phyloP scores from a whole-genome alignment of 257 asterid species.

The Lycium barbarum region DNA sequence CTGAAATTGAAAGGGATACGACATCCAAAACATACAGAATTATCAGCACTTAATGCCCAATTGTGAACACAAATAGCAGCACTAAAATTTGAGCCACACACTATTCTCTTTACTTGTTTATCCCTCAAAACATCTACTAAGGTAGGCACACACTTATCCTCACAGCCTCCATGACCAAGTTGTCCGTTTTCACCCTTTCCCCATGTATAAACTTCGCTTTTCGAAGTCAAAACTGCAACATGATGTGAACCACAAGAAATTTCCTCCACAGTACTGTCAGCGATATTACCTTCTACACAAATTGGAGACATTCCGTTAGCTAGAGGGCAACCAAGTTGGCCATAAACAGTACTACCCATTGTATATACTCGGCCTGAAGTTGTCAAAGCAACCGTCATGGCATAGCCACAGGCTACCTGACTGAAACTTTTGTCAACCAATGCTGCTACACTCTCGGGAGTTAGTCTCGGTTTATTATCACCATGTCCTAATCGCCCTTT shows the following conservation, averaged over 20 bases:
- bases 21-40: conserved; percentile 76
- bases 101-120: conserved; percentile 72
- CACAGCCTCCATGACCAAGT: conserved; percentile 76
- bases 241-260: conserved; percentile 87
- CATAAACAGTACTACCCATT: conserved; percentile 62
- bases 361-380: conserved; percentile 73
- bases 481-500: conserved; percentile 76
- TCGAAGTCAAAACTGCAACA: conserved; percentile 71
- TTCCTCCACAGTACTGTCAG: conserved; percentile 65
- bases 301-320: conserved; percentile 55
- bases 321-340: conserved; percentile 47
- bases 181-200: conserved; percentile 86
- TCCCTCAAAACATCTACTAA: conserved; percentile 69
- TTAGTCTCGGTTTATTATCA: conserved; percentile 50
- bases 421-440: conserved; percentile 49
- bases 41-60: conserved; percentile 72
- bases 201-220: conserved; percentile 86
- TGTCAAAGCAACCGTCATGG: conserved; percentile 65
- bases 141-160: conserved; percentile 62
- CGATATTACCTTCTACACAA: conserved; percentile 54
- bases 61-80: conserved; percentile 82
- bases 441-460: conserved; percentile 60
- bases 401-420: conserved; percentile 72
- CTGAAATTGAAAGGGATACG: conserved; percentile 72
- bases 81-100: conserved; percentile 79